Percentiles rank a stretch among this genome's conserved stretches.
phyloP scores from a whole-genome alignment of 2,329 filamentous ascomycete species.

The Tolypocladium guangdongense region DNA sequence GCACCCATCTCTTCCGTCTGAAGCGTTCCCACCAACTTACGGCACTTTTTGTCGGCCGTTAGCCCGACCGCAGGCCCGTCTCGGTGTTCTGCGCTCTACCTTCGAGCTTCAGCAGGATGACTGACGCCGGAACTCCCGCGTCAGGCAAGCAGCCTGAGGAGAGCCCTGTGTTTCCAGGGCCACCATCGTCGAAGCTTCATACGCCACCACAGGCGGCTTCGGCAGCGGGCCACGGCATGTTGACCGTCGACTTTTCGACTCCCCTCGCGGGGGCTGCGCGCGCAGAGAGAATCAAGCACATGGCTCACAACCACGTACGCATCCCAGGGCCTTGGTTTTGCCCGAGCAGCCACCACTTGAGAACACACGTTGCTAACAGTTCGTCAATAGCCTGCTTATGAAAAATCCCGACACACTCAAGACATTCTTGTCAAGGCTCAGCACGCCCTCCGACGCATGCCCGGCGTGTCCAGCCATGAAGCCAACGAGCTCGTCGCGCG shows the following conservation, averaged over 20 bases:
- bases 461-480: conserved; percentile 23
- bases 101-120: not conserved
- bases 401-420: conserved; percentile 21
- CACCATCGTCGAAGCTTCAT: not conserved
- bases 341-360: too few relatives aligned
- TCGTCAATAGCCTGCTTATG: conserved; percentile 20
- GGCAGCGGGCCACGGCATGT: conserved; percentile 12
- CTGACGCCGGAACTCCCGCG: not conserved
- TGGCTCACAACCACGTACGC: conserved; percentile 28
- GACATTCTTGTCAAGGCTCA: conserved; percentile 26
- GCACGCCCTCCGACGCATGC: conserved; percentile 27
- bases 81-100: not conserved
- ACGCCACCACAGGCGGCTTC: not conserved
- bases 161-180: not conserved
- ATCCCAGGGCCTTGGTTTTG: not conserved
- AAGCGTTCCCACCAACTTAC: not conserved
- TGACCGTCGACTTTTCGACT: conserved; percentile 28
- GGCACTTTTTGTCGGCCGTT: not conserved
- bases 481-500: conserved; percentile 22
- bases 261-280: conserved; percentile 25
- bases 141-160: not conserved
- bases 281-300: conserved; percentile 24
- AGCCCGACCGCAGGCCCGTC: not conserved
- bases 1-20: not conserved
- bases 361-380: not conserved